Conservation (phyloP, 495 filamentous ascomycete species). For the Penicillium bovifimosum region DNA sequence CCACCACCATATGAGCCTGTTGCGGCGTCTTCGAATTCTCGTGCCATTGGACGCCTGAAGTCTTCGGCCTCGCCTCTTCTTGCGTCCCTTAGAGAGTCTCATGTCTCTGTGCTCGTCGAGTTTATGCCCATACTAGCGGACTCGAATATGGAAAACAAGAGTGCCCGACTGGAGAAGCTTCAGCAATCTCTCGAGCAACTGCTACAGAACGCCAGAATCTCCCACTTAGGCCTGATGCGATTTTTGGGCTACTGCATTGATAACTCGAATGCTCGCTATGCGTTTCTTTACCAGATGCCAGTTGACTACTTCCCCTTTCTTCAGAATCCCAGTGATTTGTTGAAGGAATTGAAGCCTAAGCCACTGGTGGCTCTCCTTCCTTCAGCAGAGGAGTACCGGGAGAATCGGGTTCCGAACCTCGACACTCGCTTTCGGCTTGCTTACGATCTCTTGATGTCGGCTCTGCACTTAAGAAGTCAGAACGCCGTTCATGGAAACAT, state of each 20-base stretch:
- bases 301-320: slow-evolving; percentile 47
- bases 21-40: slow-evolving; percentile 40
- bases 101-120: slow-evolving; percentile 41
- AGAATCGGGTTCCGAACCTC: slow-evolving; percentile 46
- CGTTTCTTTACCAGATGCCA: slow-evolving; percentile 79
- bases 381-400: slow-evolving; percentile 38
- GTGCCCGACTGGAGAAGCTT: slow-evolving; percentile 34
- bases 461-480: slow-evolving; percentile 70
- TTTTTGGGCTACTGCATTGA: slow-evolving; percentile 86
- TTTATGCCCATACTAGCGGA: slow-evolving; percentile 43
- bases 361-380: slow-evolving; percentile 47
- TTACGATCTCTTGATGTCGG: slow-evolving; percentile 67
- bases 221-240: slow-evolving; percentile 58
- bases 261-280: slow-evolving; percentile 67
- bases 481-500: slow-evolving; percentile 77
- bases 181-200: slow-evolving; percentile 41
- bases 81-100: slow-evolving; percentile 32
- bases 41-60: slow-evolving; percentile 42
- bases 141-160: slow-evolving; percentile 24
- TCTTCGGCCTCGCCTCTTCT: slow-evolving; percentile 37
- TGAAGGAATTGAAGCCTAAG: slow-evolving; percentile 38
- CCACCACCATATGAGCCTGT: slow-evolving; percentile 46
- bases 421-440: slow-evolving; percentile 85
- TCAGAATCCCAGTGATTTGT: slow-evolving; percentile 39
- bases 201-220: slow-evolving; percentile 50